These are phyloP conservation scores for Filobasidium floriforme DNA, from an alignment of 768 basidiomycete species.

Conservation along the genomic window DNA sequence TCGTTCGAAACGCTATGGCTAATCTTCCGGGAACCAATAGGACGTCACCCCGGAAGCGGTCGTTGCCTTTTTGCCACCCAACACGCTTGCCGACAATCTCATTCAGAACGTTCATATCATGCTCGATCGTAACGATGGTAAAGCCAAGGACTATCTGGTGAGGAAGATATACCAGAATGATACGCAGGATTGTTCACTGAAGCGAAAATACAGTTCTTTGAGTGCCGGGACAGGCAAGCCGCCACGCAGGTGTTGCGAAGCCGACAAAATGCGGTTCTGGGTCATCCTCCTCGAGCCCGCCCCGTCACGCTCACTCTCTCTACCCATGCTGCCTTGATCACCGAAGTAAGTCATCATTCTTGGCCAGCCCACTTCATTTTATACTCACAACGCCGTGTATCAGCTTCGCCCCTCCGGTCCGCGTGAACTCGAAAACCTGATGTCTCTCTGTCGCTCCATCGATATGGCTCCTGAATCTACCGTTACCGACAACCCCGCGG, in stretches of 20 bases:
- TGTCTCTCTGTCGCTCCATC: conserved; percentile 28
- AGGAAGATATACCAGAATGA: conserved; percentile 8
- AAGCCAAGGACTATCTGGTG: conserved; percentile 37
- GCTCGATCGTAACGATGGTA: conserved; percentile 32
- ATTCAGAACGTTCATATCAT: conserved; percentile 35
- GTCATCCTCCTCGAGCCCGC: conserved; percentile 25
- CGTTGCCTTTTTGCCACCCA: conserved; percentile 27
- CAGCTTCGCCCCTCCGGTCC: conserved; percentile 35
- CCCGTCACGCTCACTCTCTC: conserved; percentile 34
- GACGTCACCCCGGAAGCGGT: conserved; percentile 35
- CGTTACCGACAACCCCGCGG: conserved; percentile 18
- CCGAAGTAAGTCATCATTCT: conserved; percentile 24
- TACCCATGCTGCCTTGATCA: conserved; percentile 28
- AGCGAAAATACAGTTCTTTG: conserved; percentile 29
- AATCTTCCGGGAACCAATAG: no score
- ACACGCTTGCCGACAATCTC: conserved; percentile 24
- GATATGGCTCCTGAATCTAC: conserved; percentile 14
- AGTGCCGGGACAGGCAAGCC: conserved; percentile 27
- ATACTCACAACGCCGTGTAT: conserved; percentile 1
- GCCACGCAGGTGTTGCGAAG: conserved; percentile 31
- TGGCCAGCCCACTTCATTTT: not conserved
- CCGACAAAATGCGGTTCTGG: conserved; percentile 33
- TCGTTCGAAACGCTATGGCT: no score
- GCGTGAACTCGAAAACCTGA: conserved; percentile 29
- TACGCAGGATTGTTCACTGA: not conserved